Evolutionary conservation across 148 eudicot species (phyloP).

Genomic region (Chenopodium quinoa): DNA sequence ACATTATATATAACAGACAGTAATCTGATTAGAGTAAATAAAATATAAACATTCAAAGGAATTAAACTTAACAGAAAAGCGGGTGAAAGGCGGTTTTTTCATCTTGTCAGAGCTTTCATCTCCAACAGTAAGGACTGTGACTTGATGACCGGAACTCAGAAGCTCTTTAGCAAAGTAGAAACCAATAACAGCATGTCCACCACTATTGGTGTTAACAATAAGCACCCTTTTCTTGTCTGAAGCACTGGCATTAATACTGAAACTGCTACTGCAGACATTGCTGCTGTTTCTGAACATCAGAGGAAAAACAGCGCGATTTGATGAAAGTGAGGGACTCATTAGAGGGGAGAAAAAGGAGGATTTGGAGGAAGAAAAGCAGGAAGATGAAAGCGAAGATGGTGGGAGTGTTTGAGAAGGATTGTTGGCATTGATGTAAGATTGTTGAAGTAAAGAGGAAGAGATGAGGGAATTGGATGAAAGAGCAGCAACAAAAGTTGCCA

Average conservation of each 20-base stretch:
- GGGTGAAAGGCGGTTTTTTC: conserved; percentile 90
- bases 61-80: conserved; percentile 60
- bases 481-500: conserved; percentile 56
- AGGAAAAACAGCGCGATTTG: conserved; percentile 22
- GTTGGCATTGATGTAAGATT: conserved; percentile 6
- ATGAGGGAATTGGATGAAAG: conserved; percentile 42
- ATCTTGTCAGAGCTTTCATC: conserved; percentile 90
- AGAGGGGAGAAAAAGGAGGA: conserved; percentile 31
- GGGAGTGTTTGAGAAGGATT: conserved; percentile 25
- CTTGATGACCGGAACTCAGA: conserved; percentile 73
- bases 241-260: conserved; percentile 36
- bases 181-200: conserved; percentile 94
- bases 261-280: conserved; percentile 13
- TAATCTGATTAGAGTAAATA: no score
- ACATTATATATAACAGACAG: neutral
- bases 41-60: neutral
- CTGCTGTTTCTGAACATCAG: conserved; percentile 22
- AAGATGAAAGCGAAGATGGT: conserved; percentile 37
- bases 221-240: conserved; percentile 75
- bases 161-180: conserved; percentile 93
- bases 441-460: conserved; percentile 31
- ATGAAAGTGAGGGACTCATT: neutral
- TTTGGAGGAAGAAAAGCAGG: conserved; percentile 27
- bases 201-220: conserved; percentile 77
- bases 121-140: conserved; percentile 83